phyloP scores from a whole-genome alignment of 2,329 filamentous ascomycete genomes.

The Aspergillus bombycis region DNA sequence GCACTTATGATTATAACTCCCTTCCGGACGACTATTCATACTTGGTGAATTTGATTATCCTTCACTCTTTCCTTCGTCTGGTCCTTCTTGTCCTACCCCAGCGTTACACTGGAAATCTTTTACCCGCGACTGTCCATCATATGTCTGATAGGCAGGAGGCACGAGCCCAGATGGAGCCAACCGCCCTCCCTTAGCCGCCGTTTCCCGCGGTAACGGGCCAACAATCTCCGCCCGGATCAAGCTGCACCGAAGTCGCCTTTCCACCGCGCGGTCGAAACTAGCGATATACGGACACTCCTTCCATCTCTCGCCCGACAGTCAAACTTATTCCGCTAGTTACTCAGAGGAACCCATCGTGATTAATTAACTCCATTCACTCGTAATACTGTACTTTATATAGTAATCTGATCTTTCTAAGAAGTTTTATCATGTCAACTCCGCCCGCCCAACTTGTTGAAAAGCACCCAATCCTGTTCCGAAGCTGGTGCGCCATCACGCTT shows the following conservation, averaged over 20 bases:
- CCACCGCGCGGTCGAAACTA: background rate
- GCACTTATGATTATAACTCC: no score
- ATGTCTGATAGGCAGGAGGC: background rate
- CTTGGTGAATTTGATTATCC: no score
- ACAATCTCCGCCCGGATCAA: conserved; percentile 11
- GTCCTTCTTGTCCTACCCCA: background rate
- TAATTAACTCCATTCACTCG: conserved; percentile 8
- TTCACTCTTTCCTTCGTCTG: background rate
- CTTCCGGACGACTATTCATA: background rate
- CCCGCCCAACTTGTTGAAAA: conserved; percentile 25
- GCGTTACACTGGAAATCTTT: background rate
- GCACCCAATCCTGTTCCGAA: background rate
- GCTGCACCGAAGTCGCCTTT: conserved; percentile 17
- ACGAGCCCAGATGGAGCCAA: background rate
- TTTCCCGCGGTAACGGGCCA: conserved; percentile 22
- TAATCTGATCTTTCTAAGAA: background rate
- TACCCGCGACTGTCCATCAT: background rate
- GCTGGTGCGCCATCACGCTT: conserved; percentile 12
- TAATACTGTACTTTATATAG: conserved; percentile 2
- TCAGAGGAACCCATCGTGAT: background rate
- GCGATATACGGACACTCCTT: conserved; percentile 1
- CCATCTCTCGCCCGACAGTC: background rate
- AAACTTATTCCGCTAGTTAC: background rate
- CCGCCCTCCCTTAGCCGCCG: conserved; percentile 12
- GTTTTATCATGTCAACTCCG: background rate